These are phyloP conservation scores for Linnemannia zychae DNA, from an alignment of 192 early-diverging fungal genomes.

Conservation along the genomic window DNA sequence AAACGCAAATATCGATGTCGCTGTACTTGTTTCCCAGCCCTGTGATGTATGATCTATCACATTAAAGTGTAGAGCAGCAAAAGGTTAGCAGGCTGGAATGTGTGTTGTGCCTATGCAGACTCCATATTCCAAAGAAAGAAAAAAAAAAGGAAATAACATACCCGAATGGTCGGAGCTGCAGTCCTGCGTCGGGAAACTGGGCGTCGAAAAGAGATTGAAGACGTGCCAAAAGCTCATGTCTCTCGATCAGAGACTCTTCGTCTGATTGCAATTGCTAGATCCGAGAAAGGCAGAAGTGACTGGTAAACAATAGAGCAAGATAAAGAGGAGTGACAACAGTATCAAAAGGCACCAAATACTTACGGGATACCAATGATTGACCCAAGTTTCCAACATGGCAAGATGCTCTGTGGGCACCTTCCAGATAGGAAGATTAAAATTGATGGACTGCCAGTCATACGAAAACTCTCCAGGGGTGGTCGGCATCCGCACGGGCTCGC, in stretches of 20 bases:
- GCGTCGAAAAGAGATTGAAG: conserved; percentile 27
- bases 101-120: not conserved
- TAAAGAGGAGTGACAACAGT: not conserved
- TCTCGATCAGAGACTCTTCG: not conserved
- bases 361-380: conserved; percentile 22
- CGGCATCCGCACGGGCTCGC: conserved; percentile 6
- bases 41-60: conserved; percentile 27
- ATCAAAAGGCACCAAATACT: not conserved
- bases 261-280: conserved; percentile 2
- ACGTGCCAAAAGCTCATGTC: conserved; percentile 2
- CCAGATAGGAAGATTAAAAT: conserved; percentile 23
- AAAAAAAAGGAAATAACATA: conserved; percentile 12
- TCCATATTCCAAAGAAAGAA: not conserved
- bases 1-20: conserved; percentile 44
- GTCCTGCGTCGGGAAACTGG: conserved; percentile 20
- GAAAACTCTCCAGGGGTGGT: not conserved
- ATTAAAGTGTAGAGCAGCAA: not conserved
- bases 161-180: conserved; percentile 38
- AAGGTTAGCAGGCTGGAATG: not conserved
- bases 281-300: not conserved
- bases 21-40: conserved; percentile 28
- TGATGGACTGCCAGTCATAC: conserved; percentile 35
- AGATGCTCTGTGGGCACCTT: not conserved
- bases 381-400: not conserved
- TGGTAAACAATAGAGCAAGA: not conserved